These are phyloP conservation scores for Bruguiera sexangula DNA, from an alignment of 345 rosid genomes.

Conservation along the genomic window DNA sequence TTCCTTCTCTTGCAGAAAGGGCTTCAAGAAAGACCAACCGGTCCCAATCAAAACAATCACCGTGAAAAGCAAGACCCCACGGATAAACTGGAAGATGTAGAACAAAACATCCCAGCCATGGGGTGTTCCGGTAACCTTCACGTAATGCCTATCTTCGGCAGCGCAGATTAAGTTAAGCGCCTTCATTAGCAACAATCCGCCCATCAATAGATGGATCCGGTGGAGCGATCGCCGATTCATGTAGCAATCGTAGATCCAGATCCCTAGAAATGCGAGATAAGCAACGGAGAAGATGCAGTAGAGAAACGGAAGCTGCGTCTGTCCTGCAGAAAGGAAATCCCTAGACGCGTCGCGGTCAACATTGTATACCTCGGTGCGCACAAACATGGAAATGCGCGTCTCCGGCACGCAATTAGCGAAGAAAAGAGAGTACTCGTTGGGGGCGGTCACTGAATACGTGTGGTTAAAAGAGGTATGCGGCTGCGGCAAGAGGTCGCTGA, in stretches of 20 bases:
- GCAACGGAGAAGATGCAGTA: conserved; percentile 50
- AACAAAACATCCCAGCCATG: conserved; percentile 95
- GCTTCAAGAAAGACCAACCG: conserved; percentile 97
- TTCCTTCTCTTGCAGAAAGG: conserved; percentile 91
- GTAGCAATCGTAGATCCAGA: conserved; percentile 61
- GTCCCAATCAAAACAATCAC: conserved; percentile 94
- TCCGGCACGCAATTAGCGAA: conserved; percentile 88
- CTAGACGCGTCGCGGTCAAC: conserved; percentile 52
- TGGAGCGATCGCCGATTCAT: conserved; percentile 54
- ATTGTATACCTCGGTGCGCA: conserved; percentile 69
- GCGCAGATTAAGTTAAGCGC: conserved; percentile 86
- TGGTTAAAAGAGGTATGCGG: conserved; percentile 56
- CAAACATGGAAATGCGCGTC: conserved; percentile 75
- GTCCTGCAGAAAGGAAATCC: conserved; percentile 77
- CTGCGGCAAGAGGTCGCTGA: conserved; percentile 81
- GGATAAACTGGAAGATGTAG: conserved; percentile 82
- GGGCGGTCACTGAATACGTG: conserved; percentile 60
- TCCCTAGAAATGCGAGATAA: conserved; percentile 53
- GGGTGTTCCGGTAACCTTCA: conserved; percentile 87
- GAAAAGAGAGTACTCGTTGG: conserved; percentile 83
- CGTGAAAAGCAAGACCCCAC: conserved; percentile 80
- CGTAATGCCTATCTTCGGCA: conserved; percentile 81
- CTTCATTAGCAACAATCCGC: conserved; percentile 67
- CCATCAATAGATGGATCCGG: conserved; percentile 88
- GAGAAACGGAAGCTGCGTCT: conserved; percentile 68